Conservation (phyloP, 805 yeast genomes). For the Vanderwaltozyma polyspora region DNA sequence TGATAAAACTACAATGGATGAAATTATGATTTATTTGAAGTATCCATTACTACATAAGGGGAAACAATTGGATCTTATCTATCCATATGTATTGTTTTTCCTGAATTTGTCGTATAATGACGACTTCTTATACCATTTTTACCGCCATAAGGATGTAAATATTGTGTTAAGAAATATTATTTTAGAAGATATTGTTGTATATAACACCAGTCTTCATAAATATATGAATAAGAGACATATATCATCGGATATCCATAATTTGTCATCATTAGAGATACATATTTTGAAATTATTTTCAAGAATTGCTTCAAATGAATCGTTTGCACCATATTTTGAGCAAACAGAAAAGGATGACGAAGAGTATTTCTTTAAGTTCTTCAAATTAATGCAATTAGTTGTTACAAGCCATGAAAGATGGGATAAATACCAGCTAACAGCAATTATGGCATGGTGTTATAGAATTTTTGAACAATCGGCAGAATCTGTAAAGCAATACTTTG, state of each 20-base stretch:
- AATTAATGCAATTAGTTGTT: slow-evolving; percentile 24
- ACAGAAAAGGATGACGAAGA: slow-evolving; percentile 6
- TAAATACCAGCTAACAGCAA: slow-evolving; percentile 28
- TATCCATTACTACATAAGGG: slow-evolving; percentile 12
- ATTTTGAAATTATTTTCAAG: slow-evolving; percentile 22
- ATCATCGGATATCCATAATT: slow-evolving; percentile 2
- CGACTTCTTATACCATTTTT: slow-evolving; percentile 18
- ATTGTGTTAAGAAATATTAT: slow-evolving; percentile 13
- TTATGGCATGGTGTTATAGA: slow-evolving; percentile 31
- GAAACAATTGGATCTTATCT: slow-evolving; percentile 5
- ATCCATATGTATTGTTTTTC: slow-evolving; percentile 15
- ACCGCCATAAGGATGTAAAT: slow-evolving; percentile 10
- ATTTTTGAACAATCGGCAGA: slow-evolving; percentile 18
- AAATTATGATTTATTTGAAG: slow-evolving; percentile 10
- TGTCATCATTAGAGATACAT: slow-evolving; percentile 7
- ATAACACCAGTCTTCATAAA: slow-evolving; percentile 8
- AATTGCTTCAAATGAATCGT: slow-evolving; percentile 28
- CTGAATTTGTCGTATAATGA: slow-evolving; percentile 14
- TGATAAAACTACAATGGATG: slow-evolving; percentile 12
- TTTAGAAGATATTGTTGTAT: slow-evolving; percentile 7
- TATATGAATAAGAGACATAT: slow-evolving; percentile 1
- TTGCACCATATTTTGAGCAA: slow-evolving; percentile 19
- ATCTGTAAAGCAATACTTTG: slow-evolving; percentile 20
- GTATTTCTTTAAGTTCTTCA: slow-evolving; percentile 12
- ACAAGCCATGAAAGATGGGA: slow-evolving; percentile 31